Evolutionary conservation across 164 flowering plant species (phyloP).

Genomic region (Aristolochia californica): DNA sequence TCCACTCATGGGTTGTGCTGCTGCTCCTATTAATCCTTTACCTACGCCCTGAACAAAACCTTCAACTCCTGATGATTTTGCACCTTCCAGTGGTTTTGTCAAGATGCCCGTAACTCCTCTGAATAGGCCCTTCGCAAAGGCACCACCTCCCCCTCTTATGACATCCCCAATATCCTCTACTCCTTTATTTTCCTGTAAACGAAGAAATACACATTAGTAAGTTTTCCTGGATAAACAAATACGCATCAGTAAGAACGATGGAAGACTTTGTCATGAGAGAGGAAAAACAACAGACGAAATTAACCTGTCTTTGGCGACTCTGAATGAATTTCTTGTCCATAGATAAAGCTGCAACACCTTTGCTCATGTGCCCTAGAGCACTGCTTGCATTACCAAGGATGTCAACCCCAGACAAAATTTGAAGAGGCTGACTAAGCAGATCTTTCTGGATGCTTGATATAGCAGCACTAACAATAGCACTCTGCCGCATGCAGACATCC

Average conservation of each 20-base stretch:
- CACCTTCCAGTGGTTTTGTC: constrained; percentile 99
- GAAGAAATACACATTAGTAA: neutral
- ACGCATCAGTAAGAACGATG: neutral
- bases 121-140: constrained; percentile 85
- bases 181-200: constrained; percentile 70
- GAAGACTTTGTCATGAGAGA: too few species aligned
- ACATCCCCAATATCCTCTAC: constrained; percentile 91
- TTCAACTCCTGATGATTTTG: constrained; percentile 95
- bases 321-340: constrained; percentile 98
- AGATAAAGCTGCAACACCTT: constrained; percentile 97
- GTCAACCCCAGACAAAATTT: constrained; percentile 91
- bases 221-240: neutral
- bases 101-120: constrained; percentile 96
- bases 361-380: constrained; percentile 99
- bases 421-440: constrained; percentile 95
- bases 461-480: constrained; percentile 66
- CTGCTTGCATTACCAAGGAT: constrained; percentile 99
- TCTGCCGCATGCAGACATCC: constrained; percentile 73
- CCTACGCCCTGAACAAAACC: constrained; percentile 99
- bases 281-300: neutral
- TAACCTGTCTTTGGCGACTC: constrained; percentile 91
- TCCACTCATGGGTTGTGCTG: constrained; percentile 98
- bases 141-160: constrained; percentile 97
- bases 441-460: constrained; percentile 75
- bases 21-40: constrained; percentile 94